Percentiles rank a stretch among this genome's conserved stretches.
Conservation (phyloP, 2,329 filamentous ascomycete genomes). For the Apiospora phragmitis region DNA sequence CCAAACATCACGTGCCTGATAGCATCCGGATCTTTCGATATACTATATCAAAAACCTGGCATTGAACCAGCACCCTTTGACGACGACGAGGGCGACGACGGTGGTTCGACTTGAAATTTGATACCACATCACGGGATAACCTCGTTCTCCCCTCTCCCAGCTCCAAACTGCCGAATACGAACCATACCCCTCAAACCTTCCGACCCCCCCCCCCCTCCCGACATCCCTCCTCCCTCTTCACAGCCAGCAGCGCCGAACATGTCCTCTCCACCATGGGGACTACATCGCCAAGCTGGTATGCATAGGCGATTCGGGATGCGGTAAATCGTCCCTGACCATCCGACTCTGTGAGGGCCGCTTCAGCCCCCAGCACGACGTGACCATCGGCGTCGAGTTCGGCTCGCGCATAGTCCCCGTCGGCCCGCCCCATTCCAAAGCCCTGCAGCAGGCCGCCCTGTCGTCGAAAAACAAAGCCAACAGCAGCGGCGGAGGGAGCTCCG, state of each 20-base stretch:
- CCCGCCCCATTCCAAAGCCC: constrained; percentile 65
- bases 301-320: constrained; percentile 94
- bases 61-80: neutral
- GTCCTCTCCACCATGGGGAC: constrained; percentile 83
- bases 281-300: constrained; percentile 99
- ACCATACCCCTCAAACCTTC: neutral
- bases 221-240: neutral
- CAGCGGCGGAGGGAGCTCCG: constrained; percentile 17
- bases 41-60: neutral
- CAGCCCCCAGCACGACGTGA: constrained; percentile 92
- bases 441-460: constrained; percentile 39
- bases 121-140: neutral
- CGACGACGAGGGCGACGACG: neutral
- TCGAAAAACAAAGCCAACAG: constrained; percentile 8
- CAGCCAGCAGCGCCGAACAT: constrained; percentile 36
- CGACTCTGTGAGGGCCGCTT: constrained; percentile 96
- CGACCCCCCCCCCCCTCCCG: neutral
- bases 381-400: constrained; percentile 95
- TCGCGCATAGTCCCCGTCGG: constrained; percentile 90
- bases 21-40: neutral
- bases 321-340: constrained; percentile 92
- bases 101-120: neutral
- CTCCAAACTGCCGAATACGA: neutral
- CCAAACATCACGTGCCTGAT: neutral
- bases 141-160: neutral